These are phyloP conservation scores for Lanmaoa pseudosensibilis DNA, from an alignment of 768 basidiomycete species.

Conservation along the genomic window DNA sequence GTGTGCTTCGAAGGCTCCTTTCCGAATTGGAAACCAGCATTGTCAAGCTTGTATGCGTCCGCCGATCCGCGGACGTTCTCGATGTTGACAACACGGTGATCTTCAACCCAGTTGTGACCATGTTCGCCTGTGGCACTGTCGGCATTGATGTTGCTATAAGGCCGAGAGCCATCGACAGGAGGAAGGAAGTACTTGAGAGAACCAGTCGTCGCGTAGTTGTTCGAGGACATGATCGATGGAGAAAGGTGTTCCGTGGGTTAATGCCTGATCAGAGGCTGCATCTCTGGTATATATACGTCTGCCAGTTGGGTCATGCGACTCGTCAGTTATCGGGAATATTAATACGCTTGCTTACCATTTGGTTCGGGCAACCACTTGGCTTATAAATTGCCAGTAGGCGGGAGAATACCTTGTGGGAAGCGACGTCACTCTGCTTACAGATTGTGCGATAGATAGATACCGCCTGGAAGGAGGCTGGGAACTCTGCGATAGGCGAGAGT, in stretches of 20 bases:
- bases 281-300: slow-evolving; percentile 29
- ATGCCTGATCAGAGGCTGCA: slow-evolving; percentile 27
- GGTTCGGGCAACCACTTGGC: background rate
- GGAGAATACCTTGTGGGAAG: background rate
- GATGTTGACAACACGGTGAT: slow-evolving; percentile 18
- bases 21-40: slow-evolving; percentile 38
- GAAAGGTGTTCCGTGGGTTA: slow-evolving; percentile 25
- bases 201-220: slow-evolving; percentile 17
- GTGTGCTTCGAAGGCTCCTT: slow-evolving; percentile 25
- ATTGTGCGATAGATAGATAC: background rate
- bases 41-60: slow-evolving; percentile 32
- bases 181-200: slow-evolving; percentile 20
- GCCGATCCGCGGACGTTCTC: slow-evolving; percentile 39
- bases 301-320: slow-evolving; percentile 1
- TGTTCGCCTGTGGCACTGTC: slow-evolving; percentile 14
- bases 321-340: background rate
- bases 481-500: background rate
- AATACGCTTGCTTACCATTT: background rate
- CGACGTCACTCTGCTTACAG: background rate
- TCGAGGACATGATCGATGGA: slow-evolving; percentile 10
- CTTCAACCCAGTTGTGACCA: slow-evolving; percentile 24
- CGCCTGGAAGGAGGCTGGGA: background rate
- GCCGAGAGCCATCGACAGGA: slow-evolving; percentile 19
- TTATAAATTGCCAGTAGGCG: background rate
- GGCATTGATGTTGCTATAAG: slow-evolving; percentile 18